A percentile compares a stretch with the other conserved stretches of the same genome.
Conservation (phyloP, 179 eudicot species). For the Vitellaria paradoxa region DNA sequence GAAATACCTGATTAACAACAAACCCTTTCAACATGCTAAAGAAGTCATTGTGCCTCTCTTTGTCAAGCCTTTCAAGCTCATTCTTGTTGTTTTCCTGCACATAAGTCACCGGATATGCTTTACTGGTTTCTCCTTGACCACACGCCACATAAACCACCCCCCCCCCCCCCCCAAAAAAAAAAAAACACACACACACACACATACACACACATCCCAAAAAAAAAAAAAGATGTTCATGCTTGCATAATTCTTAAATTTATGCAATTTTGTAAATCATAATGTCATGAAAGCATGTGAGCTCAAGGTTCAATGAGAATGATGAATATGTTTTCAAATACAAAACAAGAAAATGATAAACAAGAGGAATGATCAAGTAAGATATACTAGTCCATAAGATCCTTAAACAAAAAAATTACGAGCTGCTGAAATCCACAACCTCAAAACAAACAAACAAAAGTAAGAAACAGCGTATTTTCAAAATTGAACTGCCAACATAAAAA, state of each 20-base stretch:
- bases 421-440: background rate
- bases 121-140: too few relatives aligned
- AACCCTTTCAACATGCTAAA: constrained; percentile 88
- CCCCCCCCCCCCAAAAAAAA: too few relatives aligned
- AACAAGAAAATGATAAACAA: too few relatives aligned
- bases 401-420: background rate
- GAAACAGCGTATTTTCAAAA: background rate
- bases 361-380: too few relatives aligned
- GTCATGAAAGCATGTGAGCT: too few relatives aligned
- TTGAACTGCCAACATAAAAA: background rate
- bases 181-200: background rate
- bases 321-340: too few relatives aligned
- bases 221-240: background rate
- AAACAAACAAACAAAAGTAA: too few relatives aligned
- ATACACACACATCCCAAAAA: too few relatives aligned
- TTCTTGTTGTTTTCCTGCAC: constrained; percentile 80
- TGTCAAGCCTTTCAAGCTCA: constrained; percentile 81
- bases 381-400: background rate
- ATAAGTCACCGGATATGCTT: background rate
- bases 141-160: too few relatives aligned
- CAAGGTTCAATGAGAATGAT: too few relatives aligned
- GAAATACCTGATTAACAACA: constrained; percentile 76
- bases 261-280: too few relatives aligned
- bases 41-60: constrained; percentile 70
- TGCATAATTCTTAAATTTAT: too few relatives aligned